A percentile compares a stretch with the other conserved stretches of the same genome.
These are phyloP conservation scores for Dothistroma pini DNA, from an alignment of 2,329 filamentous ascomycete genomes.

Conservation along the genomic window DNA sequence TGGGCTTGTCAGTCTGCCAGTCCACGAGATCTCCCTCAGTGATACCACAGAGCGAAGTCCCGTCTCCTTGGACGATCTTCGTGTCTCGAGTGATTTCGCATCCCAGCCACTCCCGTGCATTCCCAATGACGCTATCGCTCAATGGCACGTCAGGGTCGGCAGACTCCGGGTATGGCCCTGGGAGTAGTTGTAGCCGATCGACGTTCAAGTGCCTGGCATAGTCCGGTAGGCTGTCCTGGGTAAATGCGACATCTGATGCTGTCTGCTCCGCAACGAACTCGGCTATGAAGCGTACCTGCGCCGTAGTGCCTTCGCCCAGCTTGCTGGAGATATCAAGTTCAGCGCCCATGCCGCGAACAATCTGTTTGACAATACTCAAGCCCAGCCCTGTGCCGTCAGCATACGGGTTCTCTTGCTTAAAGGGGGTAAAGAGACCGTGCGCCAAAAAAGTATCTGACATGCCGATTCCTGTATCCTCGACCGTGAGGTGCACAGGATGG, in stretches of 20 bases:
- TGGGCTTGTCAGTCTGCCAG: neutral
- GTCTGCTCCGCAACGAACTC: neutral
- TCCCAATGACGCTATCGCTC: neutral
- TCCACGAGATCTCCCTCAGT: neutral
- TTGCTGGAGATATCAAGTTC: slow-evolving; percentile 29
- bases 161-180: neutral
- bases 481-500: neutral
- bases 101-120: neutral
- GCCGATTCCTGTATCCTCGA: slow-evolving; percentile 26
- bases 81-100: neutral
- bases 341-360: slow-evolving; percentile 29
- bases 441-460: slow-evolving; percentile 32
- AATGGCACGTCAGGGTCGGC: neutral
- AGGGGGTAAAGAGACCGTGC: slow-evolving; percentile 32
- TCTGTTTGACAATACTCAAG: slow-evolving; percentile 32
- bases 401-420: slow-evolving; percentile 33
- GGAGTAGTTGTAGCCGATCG: neutral
- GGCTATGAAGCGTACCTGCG: neutral
- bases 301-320: neutral
- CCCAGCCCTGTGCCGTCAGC: slow-evolving; percentile 35
- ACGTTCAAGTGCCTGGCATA: neutral
- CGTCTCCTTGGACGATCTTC: neutral
- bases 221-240: neutral
- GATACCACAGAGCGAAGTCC: neutral
- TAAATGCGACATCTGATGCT: neutral